Percentiles rank a stretch among this genome's conserved stretches.
Conservation (phyloP, 2,329 filamentous ascomycete genomes). For the Lomentospora prolificans region DNA sequence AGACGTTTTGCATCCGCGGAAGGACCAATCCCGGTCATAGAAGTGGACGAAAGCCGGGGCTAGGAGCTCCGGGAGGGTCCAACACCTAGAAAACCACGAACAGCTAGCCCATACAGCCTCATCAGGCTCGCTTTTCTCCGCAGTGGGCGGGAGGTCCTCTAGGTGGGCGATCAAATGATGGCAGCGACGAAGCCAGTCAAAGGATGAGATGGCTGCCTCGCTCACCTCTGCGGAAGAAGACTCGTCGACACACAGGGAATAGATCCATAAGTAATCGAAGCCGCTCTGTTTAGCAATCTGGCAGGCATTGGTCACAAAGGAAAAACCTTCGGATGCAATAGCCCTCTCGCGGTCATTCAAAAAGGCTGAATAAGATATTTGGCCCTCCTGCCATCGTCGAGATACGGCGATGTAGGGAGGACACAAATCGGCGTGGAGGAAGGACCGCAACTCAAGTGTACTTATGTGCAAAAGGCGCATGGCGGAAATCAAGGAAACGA, state of each 20-base stretch:
- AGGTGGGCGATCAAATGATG: conserved; percentile 15
- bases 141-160: conserved; percentile 14
- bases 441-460: conserved; percentile 15
- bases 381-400: conserved; percentile 19
- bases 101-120: background rate
- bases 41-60: conserved; percentile 19
- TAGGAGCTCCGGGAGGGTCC: conserved; percentile 22
- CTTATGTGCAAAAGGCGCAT: conserved; percentile 20
- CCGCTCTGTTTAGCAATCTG: conserved; percentile 13
- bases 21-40: conserved; percentile 18
- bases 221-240: conserved; percentile 16
- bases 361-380: conserved; percentile 17
- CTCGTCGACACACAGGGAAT: conserved; percentile 21
- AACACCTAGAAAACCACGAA: conserved; percentile 18
- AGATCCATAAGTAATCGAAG: conserved; percentile 18
- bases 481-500: background rate
- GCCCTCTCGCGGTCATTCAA: conserved; percentile 7
- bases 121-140: background rate
- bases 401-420: conserved; percentile 22
- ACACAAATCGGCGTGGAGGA: conserved; percentile 12
- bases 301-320: conserved; percentile 14
- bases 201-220: conserved; percentile 18
- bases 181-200: conserved; percentile 14
- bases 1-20: conserved; percentile 18
- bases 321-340: conserved; percentile 7